Conservation (phyloP, 2,329 filamentous ascomycete species). For the Pseudogymnoascus sp. region DNA sequence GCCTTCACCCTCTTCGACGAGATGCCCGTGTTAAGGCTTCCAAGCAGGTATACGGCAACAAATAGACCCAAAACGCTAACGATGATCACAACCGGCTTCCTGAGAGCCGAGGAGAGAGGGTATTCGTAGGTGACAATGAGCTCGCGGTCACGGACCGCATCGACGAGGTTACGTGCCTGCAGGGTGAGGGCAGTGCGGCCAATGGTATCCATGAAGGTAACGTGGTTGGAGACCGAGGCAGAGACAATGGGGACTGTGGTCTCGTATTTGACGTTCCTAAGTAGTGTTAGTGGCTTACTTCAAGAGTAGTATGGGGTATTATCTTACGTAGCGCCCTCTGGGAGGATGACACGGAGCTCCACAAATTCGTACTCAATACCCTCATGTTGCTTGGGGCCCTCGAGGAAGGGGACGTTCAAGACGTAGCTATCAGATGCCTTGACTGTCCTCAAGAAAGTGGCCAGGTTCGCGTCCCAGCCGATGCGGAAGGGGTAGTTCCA, state of each 20-base stretch:
- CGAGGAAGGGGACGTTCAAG: conserved; percentile 84
- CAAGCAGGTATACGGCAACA: conserved; percentile 63
- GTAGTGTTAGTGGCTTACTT: conserved; percentile 27
- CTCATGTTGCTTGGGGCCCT: conserved; percentile 80
- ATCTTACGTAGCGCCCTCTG: conserved; percentile 79
- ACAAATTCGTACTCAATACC: conserved; percentile 80
- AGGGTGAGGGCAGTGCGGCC: conserved; percentile 78
- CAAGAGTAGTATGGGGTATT: conserved; percentile 44
- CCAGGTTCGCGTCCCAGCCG: conserved; percentile 86
- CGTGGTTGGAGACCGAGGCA: conserved; percentile 55
- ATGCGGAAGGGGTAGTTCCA: conserved; percentile 98
- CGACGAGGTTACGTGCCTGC: conserved; percentile 77
- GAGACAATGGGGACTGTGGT: conserved; percentile 65
- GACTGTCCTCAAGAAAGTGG: conserved; percentile 61
- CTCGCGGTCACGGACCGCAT: conserved; percentile 79
- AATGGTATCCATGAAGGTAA: conserved; percentile 88
- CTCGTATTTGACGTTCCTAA: conserved; percentile 69
- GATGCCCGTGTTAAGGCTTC: conserved; percentile 33
- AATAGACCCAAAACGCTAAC: conserved; percentile 67
- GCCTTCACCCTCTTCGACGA: conserved; percentile 4
- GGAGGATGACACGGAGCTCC: conserved; percentile 73
- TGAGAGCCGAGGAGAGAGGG: conserved; percentile 62
- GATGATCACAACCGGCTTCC: conserved; percentile 82
- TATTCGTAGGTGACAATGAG: conserved; percentile 86
- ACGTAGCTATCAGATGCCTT: conserved; percentile 64